phyloP scores from a whole-genome alignment of 2,329 filamentous ascomycete species.

The Blumeria graminis region DNA sequence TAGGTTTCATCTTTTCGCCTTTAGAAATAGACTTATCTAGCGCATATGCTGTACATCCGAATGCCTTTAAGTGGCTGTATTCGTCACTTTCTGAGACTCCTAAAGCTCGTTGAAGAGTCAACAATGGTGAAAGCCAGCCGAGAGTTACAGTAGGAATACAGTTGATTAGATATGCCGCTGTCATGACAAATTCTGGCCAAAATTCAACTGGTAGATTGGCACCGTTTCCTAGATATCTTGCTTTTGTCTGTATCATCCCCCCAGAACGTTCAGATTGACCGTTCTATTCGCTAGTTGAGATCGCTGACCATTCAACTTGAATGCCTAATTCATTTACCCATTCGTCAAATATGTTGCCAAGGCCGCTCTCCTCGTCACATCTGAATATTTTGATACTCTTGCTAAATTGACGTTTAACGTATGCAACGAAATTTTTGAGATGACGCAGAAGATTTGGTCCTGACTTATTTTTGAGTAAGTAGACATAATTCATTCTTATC shows the following conservation, averaged over 20 bases:
- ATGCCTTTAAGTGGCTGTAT: neutral
- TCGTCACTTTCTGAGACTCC: neutral
- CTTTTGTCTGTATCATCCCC: neutral
- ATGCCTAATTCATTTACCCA: neutral
- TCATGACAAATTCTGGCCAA: neutral
- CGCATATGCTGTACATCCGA: neutral
- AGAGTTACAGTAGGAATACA: neutral
- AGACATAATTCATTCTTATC: neutral
- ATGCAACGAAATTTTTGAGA: neutral
- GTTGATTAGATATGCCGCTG: neutral
- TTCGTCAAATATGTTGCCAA: neutral
- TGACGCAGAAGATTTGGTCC: neutral
- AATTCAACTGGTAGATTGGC: neutral
- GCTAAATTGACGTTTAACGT: neutral
- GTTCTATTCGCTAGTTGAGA: neutral
- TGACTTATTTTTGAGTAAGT: neutral
- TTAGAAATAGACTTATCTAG: neutral
- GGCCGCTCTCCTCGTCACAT: neutral
- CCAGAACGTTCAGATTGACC: neutral
- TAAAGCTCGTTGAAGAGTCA: neutral
- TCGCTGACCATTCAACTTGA: neutral
- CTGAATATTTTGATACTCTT: neutral
- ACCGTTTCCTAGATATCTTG: neutral
- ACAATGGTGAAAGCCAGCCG: neutral
- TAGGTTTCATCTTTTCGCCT: neutral